These are phyloP conservation scores for Metschnikowia peoriensis DNA, from an alignment of 805 yeast species.

Conservation along the genomic window DNA sequence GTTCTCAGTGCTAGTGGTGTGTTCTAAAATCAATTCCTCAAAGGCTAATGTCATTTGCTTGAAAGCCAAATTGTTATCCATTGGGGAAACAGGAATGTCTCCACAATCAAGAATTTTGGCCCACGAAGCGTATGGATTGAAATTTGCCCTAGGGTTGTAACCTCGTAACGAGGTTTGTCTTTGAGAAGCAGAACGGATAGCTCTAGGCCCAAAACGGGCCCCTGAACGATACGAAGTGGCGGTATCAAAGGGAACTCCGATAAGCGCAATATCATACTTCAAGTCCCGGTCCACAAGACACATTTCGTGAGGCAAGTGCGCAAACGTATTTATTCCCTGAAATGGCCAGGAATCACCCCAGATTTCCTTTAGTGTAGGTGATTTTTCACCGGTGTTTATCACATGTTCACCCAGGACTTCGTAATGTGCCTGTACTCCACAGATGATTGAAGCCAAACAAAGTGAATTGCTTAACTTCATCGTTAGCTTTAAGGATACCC, in stretches of 20 bases:
- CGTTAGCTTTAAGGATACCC: not conserved
- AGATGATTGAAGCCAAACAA: not conserved
- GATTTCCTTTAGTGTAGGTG: conserved; percentile 45
- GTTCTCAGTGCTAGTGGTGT: conserved; percentile 23
- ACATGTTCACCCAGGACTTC: conserved; percentile 5
- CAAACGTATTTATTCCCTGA: conserved; percentile 67
- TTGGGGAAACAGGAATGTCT: conserved; percentile 58
- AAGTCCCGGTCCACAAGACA: conserved; percentile 52
- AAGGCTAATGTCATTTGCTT: conserved; percentile 52
- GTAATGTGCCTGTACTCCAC: conserved; percentile 8
- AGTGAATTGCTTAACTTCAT: not conserved
- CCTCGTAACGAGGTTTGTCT: conserved; percentile 70
- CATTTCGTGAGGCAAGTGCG: conserved; percentile 60
- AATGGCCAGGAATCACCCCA: conserved; percentile 81
- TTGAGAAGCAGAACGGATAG: conserved; percentile 65
- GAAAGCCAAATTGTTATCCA: conserved; percentile 54
- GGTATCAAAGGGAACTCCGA: conserved; percentile 84
- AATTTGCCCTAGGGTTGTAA: conserved; percentile 62
- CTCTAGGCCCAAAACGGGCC: conserved; percentile 79
- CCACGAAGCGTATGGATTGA: conserved; percentile 53
- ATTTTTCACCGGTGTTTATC: not conserved
- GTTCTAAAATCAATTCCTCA: conserved; percentile 53
- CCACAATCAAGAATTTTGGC: conserved; percentile 55
- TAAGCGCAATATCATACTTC: conserved; percentile 64
- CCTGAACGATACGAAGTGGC: conserved; percentile 79